phyloP scores from a whole-genome alignment of 148 eudicot genomes.

The Selenicereus undatus region DNA sequence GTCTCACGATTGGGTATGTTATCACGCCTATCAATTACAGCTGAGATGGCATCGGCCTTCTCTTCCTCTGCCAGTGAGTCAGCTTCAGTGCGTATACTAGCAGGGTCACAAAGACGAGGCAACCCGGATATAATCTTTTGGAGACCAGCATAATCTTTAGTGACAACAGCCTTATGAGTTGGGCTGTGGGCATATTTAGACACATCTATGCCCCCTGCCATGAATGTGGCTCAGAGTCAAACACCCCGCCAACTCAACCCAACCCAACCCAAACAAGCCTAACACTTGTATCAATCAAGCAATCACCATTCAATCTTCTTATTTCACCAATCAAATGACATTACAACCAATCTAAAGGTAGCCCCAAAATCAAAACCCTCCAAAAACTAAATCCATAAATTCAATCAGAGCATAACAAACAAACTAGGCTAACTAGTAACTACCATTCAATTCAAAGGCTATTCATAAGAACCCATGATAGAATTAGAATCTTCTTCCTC shows the following conservation, averaged over 20 bases:
- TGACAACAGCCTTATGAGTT: slow-evolving; percentile 59
- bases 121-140: slow-evolving; percentile 52
- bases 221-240: slow-evolving; percentile 5
- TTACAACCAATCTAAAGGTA: neutral
- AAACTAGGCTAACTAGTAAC: neutral
- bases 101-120: slow-evolving; percentile 61
- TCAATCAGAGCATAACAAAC: slow-evolving; percentile 7
- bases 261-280: neutral
- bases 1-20: slow-evolving; percentile 71
- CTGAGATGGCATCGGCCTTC: slow-evolving; percentile 73
- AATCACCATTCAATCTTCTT: slow-evolving; percentile 13
- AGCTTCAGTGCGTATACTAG: slow-evolving; percentile 54
- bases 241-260: neutral
- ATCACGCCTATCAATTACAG: slow-evolving; percentile 71
- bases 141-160: slow-evolving; percentile 58
- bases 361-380: slow-evolving; percentile 12
- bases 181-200: slow-evolving; percentile 75
- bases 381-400: neutral
- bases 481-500: neutral
- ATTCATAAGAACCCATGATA: slow-evolving; percentile 13
- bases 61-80: slow-evolving; percentile 67
- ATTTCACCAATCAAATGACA: slow-evolving; percentile 1
- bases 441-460: slow-evolving; percentile 7
- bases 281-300: neutral
- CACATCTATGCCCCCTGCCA: slow-evolving; percentile 42